Percentiles rank a stretch among this genome's conserved stretches.
These are phyloP conservation scores for Gossypium rotundifolium DNA, from an alignment of 345 rosid genomes.

Conservation along the genomic window DNA sequence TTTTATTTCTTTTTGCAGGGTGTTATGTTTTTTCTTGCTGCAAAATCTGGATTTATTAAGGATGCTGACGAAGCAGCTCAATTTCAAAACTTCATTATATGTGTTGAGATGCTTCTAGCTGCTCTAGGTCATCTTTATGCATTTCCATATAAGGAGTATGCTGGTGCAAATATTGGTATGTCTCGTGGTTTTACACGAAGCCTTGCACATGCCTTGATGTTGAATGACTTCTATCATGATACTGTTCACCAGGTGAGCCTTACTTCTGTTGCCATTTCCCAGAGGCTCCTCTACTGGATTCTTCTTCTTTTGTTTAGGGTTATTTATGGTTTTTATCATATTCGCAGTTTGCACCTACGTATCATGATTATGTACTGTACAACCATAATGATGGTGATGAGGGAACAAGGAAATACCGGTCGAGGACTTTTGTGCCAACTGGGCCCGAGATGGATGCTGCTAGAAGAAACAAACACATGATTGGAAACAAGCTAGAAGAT, in stretches of 20 bases:
- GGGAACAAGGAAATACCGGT: constrained; percentile 77
- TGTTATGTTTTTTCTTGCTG: constrained; percentile 91
- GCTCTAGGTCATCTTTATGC: constrained; percentile 93
- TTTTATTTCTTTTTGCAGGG: constrained; percentile 48
- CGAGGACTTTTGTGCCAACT: constrained; percentile 95
- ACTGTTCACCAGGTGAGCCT: constrained; percentile 87
- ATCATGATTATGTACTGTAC: constrained; percentile 94
- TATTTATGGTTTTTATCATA: not conserved
- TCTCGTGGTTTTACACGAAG: constrained; percentile 67
- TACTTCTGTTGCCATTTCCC: not conserved
- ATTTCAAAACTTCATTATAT: constrained; percentile 82
- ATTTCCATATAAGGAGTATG: constrained; percentile 97
- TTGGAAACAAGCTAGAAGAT: constrained; percentile 73
- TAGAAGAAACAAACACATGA: constrained; percentile 62
- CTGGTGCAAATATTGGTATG: constrained; percentile 84
- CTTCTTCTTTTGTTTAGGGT: not conserved
- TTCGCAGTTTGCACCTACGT: constrained; percentile 90
- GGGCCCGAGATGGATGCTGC: constrained; percentile 96
- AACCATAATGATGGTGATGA: constrained; percentile 85
- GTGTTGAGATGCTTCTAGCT: constrained; percentile 97
- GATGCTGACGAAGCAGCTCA: constrained; percentile 82
- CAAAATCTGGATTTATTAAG: constrained; percentile 75
- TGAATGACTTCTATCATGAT: constrained; percentile 95
- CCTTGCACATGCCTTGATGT: constrained; percentile 80
- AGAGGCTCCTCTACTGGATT: not conserved